Evolutionary conservation across 192 early-diverging fungal species (phyloP).

Genomic region (Phycomyces nitens): DNA sequence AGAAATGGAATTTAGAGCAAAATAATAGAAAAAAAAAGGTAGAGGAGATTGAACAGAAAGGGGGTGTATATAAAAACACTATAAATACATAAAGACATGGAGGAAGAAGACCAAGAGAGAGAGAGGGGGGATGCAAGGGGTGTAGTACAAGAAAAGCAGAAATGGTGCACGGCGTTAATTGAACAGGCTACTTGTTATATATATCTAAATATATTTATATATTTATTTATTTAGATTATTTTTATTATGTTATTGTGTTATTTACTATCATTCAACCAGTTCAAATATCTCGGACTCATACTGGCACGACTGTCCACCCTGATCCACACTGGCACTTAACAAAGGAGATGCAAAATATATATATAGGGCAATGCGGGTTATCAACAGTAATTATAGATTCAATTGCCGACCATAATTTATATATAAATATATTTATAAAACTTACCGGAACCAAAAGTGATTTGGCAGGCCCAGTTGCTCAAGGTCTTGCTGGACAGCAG

Average conservation of each 20-base stretch:
- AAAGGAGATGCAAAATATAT: neutral
- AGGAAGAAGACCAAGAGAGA: too few relatives aligned
- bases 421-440: too few relatives aligned
- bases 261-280: neutral
- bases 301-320: neutral
- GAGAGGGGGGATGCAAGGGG: neutral
- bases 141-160: neutral
- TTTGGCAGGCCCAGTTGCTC: conserved; percentile 2
- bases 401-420: too few relatives aligned
- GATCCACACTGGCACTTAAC: neutral
- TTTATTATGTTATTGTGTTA: too few relatives aligned
- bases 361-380: neutral
- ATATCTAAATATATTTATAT: neutral
- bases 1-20: conserved; percentile 2
- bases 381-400: conserved; percentile 17
- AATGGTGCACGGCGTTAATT: neutral
- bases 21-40: neutral
- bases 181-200: neutral
- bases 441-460: conserved; percentile 19
- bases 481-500: conserved; percentile 15
- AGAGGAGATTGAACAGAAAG: neutral
- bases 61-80: too few relatives aligned
- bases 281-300: neutral
- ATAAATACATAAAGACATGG: too few relatives aligned
- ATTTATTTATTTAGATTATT: neutral